Evolutionary conservation across 2,329 filamentous ascomycete genomes (phyloP).

Genomic region (Aspergillus flavus): DNA sequence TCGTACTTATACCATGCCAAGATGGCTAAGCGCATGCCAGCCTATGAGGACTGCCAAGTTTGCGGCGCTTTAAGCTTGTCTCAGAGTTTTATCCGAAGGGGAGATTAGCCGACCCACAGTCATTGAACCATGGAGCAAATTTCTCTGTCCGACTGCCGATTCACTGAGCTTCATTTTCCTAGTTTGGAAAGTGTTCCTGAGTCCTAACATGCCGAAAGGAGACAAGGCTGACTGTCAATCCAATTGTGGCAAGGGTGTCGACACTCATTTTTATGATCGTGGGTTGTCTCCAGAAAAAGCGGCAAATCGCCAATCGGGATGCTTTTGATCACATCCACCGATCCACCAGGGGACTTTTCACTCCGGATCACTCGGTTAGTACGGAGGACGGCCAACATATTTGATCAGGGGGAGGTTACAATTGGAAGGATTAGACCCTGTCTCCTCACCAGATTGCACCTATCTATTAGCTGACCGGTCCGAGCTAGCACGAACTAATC

Average conservation of each 20-base stretch:
- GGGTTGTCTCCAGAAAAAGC: background rate
- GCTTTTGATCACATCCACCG: background rate
- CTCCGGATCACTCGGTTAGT: background rate
- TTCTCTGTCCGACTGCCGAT: no score
- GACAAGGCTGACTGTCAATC: background rate
- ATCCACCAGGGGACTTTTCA: background rate
- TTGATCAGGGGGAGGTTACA: background rate
- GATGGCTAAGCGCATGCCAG: background rate
- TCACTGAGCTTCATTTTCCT: background rate
- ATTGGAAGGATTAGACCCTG: background rate
- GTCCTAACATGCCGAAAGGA: background rate
- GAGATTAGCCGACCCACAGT: background rate
- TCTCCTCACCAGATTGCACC: background rate
- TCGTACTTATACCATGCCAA: background rate
- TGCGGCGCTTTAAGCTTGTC: background rate
- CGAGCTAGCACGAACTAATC: background rate
- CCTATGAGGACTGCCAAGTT: background rate
- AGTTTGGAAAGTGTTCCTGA: background rate
- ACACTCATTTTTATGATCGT: background rate
- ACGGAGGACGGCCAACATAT: background rate
- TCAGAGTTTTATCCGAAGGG: background rate
- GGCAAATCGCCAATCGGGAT: background rate
- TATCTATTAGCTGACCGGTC: background rate
- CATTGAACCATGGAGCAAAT: background rate
- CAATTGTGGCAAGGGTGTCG: background rate